Base-by-base conservation (phyloP, 345 rosid genomes). In the Mercurialis annua region DNA sequence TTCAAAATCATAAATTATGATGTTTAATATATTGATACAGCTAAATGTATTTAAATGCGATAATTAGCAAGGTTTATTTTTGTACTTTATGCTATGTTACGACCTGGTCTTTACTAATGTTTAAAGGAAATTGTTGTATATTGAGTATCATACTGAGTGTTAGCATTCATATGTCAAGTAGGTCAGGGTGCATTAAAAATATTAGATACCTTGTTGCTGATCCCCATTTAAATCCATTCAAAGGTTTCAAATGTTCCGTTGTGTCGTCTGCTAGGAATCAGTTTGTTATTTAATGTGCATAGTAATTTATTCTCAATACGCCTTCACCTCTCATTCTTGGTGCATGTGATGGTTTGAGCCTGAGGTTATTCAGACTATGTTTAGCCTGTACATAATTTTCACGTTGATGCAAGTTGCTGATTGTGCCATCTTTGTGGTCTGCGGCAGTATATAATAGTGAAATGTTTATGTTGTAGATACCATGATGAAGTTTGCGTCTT, bases 401-500 rank as follows among this genome's bases (percentile, higher is more conserved):
- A 18, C 18, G 2, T 43, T 18, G 33, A 24, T 59, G 49, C 34
- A 29, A 43, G 38, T 70, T 53, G 54, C 23, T 40, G n/a, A 29
- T 40, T 57, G 16, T 48, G 14, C 42, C 0, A 0, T n/a, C 17
- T 14, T 24, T 0, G 49, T 26, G 60, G 43, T n/a, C 10, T 48
- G 36, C 46, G 17, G 64, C 55, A 62, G 63, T 43, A 47, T 31
- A 43, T 18, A 20, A n/a, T 21, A 24, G 11, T 21, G 20, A 21
- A 17, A 33, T 30, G 14, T 30, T 71, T 38, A 43, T 30, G 1
- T 73, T 74, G 71, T 81, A 95, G 98, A 92, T 80, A 95, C 99
- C 0, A 92, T 95, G 99, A 95, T 92, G 99, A 95, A 95, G 77
- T 95, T 95, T 76, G 98, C 97, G 69, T 92, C 97, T 24, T 94